Percentiles rank a stretch among this genome's conserved stretches.
phyloP scores from a whole-genome alignment of 768 basidiomycete genomes.

The Suillus hirtellus region DNA sequence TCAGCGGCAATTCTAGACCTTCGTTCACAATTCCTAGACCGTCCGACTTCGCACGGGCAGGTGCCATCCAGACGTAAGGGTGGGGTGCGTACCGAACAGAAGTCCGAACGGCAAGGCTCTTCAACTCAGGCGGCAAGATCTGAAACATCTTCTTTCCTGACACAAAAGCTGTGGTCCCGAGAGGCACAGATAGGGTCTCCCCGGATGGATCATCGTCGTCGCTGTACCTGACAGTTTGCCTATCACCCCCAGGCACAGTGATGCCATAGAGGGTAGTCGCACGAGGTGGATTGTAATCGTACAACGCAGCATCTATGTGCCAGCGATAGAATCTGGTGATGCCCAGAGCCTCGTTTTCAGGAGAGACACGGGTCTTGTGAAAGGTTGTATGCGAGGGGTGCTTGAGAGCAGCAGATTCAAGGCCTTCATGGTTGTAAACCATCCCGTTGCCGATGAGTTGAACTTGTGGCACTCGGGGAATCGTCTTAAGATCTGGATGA shows the following conservation, averaged over 20 bases:
- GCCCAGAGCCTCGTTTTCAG: conserved; percentile 75
- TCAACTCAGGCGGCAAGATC: conserved; percentile 64
- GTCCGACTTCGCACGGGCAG: conserved; percentile 69
- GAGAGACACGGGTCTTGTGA: conserved; percentile 75
- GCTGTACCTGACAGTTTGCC: conserved; percentile 63
- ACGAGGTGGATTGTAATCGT: conserved; percentile 73
- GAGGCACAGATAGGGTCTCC: conserved; percentile 77
- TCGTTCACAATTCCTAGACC: conserved; percentile 84
- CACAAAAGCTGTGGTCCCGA: conserved; percentile 85
- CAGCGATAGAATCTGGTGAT: conserved; percentile 87
- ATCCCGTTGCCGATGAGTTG: conserved; percentile 90
- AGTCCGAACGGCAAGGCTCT: conserved; percentile 78
- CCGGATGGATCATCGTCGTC: conserved; percentile 75
- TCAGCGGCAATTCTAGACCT: conserved; percentile 62
- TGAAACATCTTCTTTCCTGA: conserved; percentile 85
- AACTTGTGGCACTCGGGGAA: conserved; percentile 85
- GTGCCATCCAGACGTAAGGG: conserved; percentile 90
- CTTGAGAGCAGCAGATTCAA: conserved; percentile 75
- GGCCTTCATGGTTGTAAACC: conserved; percentile 78
- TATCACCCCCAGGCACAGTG: conserved; percentile 62
- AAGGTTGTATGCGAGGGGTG: conserved; percentile 87
- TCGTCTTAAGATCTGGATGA: conserved; percentile 88
- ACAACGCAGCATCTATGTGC: conserved; percentile 90
- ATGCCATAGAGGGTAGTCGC: conserved; percentile 87
- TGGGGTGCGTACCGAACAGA: conserved; percentile 82